phyloP scores from a whole-genome alignment of 768 basidiomycete species.

The Tulasnella sp. region DNA sequence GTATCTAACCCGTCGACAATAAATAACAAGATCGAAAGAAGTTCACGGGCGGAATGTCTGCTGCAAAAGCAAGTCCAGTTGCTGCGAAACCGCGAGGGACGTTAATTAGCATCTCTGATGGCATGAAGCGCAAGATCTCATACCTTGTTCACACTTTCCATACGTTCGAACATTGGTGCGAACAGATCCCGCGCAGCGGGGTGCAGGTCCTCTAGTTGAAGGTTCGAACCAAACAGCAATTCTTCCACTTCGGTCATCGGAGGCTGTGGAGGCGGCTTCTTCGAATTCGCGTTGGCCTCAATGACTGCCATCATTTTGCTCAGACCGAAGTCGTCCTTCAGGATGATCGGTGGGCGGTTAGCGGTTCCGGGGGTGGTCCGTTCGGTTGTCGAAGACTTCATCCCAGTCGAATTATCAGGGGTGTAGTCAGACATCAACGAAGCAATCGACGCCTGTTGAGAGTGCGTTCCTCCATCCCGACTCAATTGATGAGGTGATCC shows the following conservation, averaged over 20 bases:
- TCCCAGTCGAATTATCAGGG: slow-evolving; percentile 13
- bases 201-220: slow-evolving; percentile 54
- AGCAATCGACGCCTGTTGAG: slow-evolving; percentile 59
- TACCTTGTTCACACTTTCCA: slow-evolving; percentile 77
- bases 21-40: background rate
- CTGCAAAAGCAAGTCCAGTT: slow-evolving; percentile 7
- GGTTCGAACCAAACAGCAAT: slow-evolving; percentile 50
- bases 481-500: slow-evolving; percentile 13
- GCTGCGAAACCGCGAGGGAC: background rate
- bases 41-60: background rate
- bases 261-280: slow-evolving; percentile 28
- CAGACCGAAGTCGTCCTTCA: slow-evolving; percentile 71
- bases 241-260: slow-evolving; percentile 49
- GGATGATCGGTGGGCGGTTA: slow-evolving; percentile 26
- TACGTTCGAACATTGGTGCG: slow-evolving; percentile 51
- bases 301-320: slow-evolving; percentile 81
- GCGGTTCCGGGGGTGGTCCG: slow-evolving; percentile 32
- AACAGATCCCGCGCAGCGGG: slow-evolving; percentile 64
- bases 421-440: slow-evolving; percentile 49
- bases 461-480: slow-evolving; percentile 19
- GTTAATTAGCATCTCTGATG: background rate
- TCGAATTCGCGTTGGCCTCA: slow-evolving; percentile 42
- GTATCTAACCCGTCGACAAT: background rate
- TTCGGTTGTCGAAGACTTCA: slow-evolving; percentile 26
- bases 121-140: background rate